These are phyloP conservation scores for Dactylellina haptotyla DNA, from an alignment of 2,329 filamentous ascomycete species.

Conservation along the genomic window DNA sequence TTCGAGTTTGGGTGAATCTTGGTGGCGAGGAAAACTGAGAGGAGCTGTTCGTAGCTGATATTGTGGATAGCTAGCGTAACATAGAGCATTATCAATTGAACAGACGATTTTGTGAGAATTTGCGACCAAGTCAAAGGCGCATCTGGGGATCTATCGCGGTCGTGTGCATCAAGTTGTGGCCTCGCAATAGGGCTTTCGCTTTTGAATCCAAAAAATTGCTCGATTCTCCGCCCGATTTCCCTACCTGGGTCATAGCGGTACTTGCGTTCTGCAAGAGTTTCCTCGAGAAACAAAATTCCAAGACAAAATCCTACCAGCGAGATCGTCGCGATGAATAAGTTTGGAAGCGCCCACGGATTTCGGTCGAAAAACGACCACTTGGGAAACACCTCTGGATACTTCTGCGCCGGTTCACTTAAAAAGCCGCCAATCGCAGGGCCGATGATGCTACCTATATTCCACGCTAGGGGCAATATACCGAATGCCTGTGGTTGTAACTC, in stretches of 20 bases:
- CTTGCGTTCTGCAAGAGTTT: conserved; percentile 80
- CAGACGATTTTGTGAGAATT: conserved; percentile 62
- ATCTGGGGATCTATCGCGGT: not conserved
- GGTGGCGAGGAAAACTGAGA: conserved; percentile 88
- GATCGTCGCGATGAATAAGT: conserved; percentile 77
- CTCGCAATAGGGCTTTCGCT: not conserved
- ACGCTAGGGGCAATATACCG: conserved; percentile 89
- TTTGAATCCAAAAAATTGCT: not conserved
- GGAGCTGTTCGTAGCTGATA: conserved; percentile 83
- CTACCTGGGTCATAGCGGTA: conserved; percentile 79
- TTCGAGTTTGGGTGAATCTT: conserved; percentile 66
- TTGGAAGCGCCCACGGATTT: conserved; percentile 86
- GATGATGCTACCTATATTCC: conserved; percentile 86
- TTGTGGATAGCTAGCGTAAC: conserved; percentile 82
- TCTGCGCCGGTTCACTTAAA: conserved; percentile 80
- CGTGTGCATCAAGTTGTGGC: not conserved
- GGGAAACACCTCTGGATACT: conserved; percentile 77
- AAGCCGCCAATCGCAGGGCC: conserved; percentile 85
- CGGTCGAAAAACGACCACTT: conserved; percentile 73
- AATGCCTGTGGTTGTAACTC: conserved; percentile 84
- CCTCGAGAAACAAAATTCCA: conserved; percentile 81
- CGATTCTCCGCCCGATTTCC: not conserved
- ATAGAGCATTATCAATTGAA: conserved; percentile 79
- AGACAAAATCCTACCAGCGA: conserved; percentile 80
- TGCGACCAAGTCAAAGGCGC: not conserved